Evolutionary conservation across 768 basidiomycete species (phyloP), one percentile per base, ranked within the genome.

Genomic region (Coprinellus micaceus): DNA sequence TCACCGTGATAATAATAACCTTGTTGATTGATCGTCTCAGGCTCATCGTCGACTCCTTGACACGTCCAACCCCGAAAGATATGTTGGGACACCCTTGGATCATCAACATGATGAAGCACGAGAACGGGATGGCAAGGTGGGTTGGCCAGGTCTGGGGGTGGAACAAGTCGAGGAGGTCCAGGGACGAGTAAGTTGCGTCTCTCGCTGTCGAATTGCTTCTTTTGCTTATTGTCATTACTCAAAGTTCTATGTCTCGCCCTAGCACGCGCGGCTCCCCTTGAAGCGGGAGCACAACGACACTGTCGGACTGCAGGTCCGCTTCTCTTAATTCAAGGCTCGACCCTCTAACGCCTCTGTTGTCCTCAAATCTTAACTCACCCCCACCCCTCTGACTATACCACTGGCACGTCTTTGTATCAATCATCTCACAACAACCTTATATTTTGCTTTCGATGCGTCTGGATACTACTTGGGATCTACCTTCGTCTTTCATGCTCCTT

Each of bases 101-200:
- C 58, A 71, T 79, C 52, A 76, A 77, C 55, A 78, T 82, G 52
- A 91, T 92, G 82, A 84, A 83, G 68, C 82, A 86, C 67, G 90
- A 93, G 61, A 86, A 91, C 37, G 85, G 90, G 58, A 95, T 96
- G 91, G 88, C 85, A 6, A 84, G 82, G 65, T 96, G 92, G 92
- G 86, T 94, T 56, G 79, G 85, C 60, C 80, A 89, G 66, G 87
- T 94, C 40, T 93, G 89, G 89, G 84, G 81, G 56, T 92, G 89
- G 89, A 78, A 79, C 52, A 79, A 77, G 69, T 64, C 79, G 19
- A 68, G 64, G 58, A 75, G 76, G 69, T 71, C 77, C 60, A 73
- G 71, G 61, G 77, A 82, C 62, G 71, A 73, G 81, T 78, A 59
- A 53, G 74, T 64, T 33, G n/a, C 37, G 48, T 40, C 45, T 24